Conservation (phyloP, 148 eudicot species). For the Selenicereus undatus region DNA sequence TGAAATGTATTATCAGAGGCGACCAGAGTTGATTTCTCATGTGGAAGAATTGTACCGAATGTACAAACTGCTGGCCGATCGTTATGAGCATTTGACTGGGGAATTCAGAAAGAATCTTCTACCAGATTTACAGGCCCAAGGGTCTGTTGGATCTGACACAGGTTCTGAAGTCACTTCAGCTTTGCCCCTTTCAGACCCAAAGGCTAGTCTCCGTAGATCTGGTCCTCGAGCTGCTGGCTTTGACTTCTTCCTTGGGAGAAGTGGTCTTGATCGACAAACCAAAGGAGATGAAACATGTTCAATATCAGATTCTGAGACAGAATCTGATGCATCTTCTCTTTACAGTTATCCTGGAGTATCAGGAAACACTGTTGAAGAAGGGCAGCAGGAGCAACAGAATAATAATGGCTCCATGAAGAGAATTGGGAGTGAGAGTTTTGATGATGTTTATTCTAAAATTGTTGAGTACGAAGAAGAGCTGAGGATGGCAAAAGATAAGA, state of each 20-base stretch:
- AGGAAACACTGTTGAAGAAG: constrained; percentile 40
- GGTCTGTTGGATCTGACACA: constrained; percentile 53
- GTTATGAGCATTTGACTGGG: constrained; percentile 69
- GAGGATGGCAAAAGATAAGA: constrained; percentile 43
- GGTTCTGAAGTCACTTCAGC: constrained; percentile 49
- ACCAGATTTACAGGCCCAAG: constrained; percentile 63
- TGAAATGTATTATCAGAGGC: constrained; percentile 78
- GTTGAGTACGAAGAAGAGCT: constrained; percentile 53
- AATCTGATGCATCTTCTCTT: constrained; percentile 74
- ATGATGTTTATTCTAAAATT: constrained; percentile 32
- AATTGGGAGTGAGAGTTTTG: constrained; percentile 33
- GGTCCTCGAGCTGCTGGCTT: constrained; percentile 92
- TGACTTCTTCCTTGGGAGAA: constrained; percentile 70
- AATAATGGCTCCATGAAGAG: constrained; percentile 33
- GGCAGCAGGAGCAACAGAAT: constrained; percentile 36
- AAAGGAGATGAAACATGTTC: constrained; percentile 71
- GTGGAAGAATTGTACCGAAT: constrained; percentile 84
- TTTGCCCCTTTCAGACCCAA: constrained; percentile 43
- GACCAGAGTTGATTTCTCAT: constrained; percentile 66
- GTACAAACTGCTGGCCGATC: constrained; percentile 79
- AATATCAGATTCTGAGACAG: constrained; percentile 66
- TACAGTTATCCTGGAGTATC: constrained; percentile 43
- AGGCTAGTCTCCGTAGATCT: constrained; percentile 41
- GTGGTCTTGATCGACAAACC: constrained; percentile 45
- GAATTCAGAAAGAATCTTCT: constrained; percentile 59